These are phyloP conservation scores for Solanum virginianum DNA, from an alignment of 257 asterid genomes.

Conservation along the genomic window DNA sequence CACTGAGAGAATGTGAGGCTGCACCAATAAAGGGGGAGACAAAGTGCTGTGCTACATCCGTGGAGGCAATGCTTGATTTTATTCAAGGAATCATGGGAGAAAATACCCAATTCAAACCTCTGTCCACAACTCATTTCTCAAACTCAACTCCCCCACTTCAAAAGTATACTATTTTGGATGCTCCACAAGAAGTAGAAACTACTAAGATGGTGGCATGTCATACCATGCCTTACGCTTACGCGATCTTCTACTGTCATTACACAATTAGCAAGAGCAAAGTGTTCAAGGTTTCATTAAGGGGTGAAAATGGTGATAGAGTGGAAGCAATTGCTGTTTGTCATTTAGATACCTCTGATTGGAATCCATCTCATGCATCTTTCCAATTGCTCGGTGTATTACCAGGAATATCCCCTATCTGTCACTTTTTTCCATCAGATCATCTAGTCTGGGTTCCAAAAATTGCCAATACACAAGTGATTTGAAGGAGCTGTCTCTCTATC, in stretches of 20 bases:
- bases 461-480: background rate
- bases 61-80: conserved; percentile 53
- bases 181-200: conserved; percentile 20
- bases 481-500: background rate
- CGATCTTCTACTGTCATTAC: conserved; percentile 57
- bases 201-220: conserved; percentile 57
- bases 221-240: conserved; percentile 61
- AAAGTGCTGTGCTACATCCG: conserved; percentile 61
- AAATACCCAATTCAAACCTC: conserved; percentile 7
- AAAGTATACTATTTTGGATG: conserved; percentile 26
- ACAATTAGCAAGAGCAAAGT: conserved; percentile 42
- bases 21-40: conserved; percentile 51
- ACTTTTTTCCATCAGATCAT: conserved; percentile 78
- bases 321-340: conserved; percentile 79
- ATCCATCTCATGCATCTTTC: conserved; percentile 44
- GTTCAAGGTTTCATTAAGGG: conserved; percentile 29
- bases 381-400: conserved; percentile 45
- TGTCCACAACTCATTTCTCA: conserved; percentile 35
- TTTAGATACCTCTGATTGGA: conserved; percentile 79
- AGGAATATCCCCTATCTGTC: conserved; percentile 59
- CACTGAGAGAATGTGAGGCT: conserved; percentile 49
- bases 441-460: conserved; percentile 37
- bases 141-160: conserved; percentile 17
- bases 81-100: conserved; percentile 25
- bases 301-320: conserved; percentile 40